Evolutionary conservation across 208 protist species (phyloP).

Genomic region (Crithidia bombi): DNA sequence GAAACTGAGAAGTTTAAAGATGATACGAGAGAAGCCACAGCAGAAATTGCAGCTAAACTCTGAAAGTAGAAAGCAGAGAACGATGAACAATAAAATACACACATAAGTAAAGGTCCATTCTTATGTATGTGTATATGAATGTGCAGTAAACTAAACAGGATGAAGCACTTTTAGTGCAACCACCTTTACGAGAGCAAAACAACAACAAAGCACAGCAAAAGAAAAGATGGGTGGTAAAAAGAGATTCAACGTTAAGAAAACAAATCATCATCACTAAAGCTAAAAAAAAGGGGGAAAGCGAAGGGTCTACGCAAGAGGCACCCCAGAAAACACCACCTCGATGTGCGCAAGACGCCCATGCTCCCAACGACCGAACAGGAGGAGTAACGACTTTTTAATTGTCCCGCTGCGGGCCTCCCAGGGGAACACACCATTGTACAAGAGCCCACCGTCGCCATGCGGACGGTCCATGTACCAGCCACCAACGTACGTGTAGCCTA

Average conservation of each 20-base stretch:
- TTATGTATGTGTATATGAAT: slow-evolving; percentile 14
- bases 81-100: background rate
- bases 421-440: background rate
- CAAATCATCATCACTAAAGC: background rate
- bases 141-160: background rate
- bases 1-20: background rate
- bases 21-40: background rate
- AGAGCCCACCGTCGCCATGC: slow-evolving; percentile 8
- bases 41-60: background rate
- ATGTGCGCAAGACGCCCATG: slow-evolving; percentile 9
- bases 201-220: background rate
- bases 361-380: slow-evolving; percentile 12
- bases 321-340: slow-evolving; percentile 4
- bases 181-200: background rate
- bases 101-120: background rate
- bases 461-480: slow-evolving; percentile 5
- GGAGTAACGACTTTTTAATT: slow-evolving; percentile 10
- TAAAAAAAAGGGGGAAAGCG: background rate
- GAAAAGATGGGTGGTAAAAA: background rate
- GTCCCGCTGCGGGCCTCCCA: slow-evolving; percentile 2
- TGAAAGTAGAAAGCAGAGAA: background rate
- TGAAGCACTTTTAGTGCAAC: too few relatives aligned
- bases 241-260: background rate
- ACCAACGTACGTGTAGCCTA: slow-evolving; percentile 20
- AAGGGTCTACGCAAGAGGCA: background rate